Conservation (phyloP, 331 rosid genomes). For the Saraca asoca region DNA sequence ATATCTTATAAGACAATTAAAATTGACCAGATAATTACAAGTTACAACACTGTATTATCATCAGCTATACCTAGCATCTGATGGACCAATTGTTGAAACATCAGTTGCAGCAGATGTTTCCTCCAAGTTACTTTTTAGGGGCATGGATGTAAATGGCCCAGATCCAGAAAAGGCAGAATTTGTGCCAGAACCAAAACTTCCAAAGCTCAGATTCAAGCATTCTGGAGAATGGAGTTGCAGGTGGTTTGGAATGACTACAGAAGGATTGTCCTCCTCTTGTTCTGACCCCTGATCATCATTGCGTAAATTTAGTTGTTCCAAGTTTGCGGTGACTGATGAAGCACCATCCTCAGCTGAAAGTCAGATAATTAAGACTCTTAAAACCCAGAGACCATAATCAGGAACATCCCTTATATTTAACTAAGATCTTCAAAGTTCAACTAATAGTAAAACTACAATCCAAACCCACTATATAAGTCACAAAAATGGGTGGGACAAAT, state of each 20-base stretch:
- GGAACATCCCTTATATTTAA: neutral
- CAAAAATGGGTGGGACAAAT: neutral
- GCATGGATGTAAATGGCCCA: conserved; percentile 50
- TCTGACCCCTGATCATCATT: conserved; percentile 59
- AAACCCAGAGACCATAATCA: conserved; percentile 1
- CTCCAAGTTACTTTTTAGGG: conserved; percentile 60
- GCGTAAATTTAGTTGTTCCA: conserved; percentile 69
- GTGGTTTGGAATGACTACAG: conserved; percentile 91
- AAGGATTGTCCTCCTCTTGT: conserved; percentile 71
- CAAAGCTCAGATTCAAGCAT: conserved; percentile 91
- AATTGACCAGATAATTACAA: conserved; percentile 23
- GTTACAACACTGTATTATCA: conserved; percentile 13
- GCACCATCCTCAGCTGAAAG: conserved; percentile 66
- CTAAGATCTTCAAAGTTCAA: conserved; percentile 10
- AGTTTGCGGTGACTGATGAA: conserved; percentile 67
- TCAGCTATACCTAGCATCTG: conserved; percentile 64
- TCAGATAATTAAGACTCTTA: conserved; percentile 8
- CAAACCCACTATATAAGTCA: neutral
- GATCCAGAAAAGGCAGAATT: conserved; percentile 50
- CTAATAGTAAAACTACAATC: neutral
- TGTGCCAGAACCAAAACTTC: conserved; percentile 86
- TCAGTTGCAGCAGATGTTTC: conserved; percentile 69
- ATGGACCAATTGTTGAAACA: conserved; percentile 63
- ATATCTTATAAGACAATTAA: conserved; percentile 8
- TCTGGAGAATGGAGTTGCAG: conserved; percentile 87